Evolutionary conservation across 2,329 filamentous ascomycete genomes (phyloP), one percentile per base, ranked within the genome.

Genomic region (Monilinia polystroma): DNA sequence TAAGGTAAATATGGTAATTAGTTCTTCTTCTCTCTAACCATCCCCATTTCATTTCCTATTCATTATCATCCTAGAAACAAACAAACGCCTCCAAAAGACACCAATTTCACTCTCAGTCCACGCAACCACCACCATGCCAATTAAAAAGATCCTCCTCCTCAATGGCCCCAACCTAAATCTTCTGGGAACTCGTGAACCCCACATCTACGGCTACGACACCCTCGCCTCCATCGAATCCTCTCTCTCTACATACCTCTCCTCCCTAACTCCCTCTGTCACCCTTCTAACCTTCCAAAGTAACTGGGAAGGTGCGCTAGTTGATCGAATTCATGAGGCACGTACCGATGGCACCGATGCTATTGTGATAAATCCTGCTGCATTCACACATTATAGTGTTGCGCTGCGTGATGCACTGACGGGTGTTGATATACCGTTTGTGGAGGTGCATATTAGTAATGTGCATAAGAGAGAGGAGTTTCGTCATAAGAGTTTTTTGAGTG

Each of bases 151-250:
- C 75, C 87, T 92, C 35, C 63, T 92, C 71, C 87, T 93, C 80
- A 92, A 92, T 78, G 90, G 90, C n/a, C 90, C 90, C 43, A 93
- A 93, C 77, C 87, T 93, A 73, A 93, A 93, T 79, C 87, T 93
- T 60, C 84, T 93, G 41, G 90, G 90, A 47, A 89, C 85, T 16
- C 84, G 91, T 29, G 90, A 94, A 76, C 90, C 90, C 20, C 80
- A 86, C 38, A 83, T 92, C 73, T 93, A 93, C 79, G 90, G 90
- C 74, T 82, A 80, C 68, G 87, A 86, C 0, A 92, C 90, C 0
- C 85, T 93, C 16, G 62, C 80, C 26, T 85, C 91, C 70, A 83
- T 93, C 20, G 81, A 56, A 77, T 53, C 66, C 7, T 65, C 71
- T 0, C 72, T 73, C 69, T 68, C 72, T 32, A 51, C 68, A 18